Conservation (phyloP, 1,284 basidiomycete species). For the Afroboletus lepidellus region DNA sequence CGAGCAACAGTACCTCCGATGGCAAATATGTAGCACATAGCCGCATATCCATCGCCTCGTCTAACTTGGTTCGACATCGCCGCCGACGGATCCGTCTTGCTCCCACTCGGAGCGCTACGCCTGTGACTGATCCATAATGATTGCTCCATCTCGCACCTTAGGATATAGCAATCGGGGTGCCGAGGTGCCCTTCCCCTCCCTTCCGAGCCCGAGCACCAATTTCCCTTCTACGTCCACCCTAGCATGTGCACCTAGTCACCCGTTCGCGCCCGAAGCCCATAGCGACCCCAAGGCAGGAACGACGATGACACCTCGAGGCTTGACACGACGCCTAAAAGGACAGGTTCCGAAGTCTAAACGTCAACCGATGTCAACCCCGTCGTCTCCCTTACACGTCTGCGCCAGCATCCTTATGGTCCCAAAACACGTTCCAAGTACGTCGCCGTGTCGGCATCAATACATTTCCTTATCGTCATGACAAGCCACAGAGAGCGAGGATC, state of each 20-base stretch:
- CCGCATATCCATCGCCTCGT: slow-evolving; percentile 2
- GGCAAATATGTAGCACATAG: not conserved
- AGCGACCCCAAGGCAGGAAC: not conserved
- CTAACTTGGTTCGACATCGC: slow-evolving; percentile 7
- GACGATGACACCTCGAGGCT: slow-evolving; percentile 8
- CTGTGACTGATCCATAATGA: slow-evolving; percentile 4
- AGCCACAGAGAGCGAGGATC: slow-evolving; percentile 4
- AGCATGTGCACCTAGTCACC: slow-evolving; percentile 26
- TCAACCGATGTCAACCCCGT: slow-evolving; percentile 2
- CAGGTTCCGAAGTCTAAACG: slow-evolving; percentile 16
- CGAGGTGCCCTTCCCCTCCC: not conserved
- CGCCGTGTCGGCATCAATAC: not conserved
- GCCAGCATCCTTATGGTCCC: not conserved
- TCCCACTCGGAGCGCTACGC: not conserved
- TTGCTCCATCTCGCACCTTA: not conserved
- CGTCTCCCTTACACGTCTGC: not conserved
- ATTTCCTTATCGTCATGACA: slow-evolving; percentile 10
- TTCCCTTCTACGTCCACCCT: slow-evolving; percentile 1
- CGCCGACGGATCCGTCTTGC: slow-evolving; percentile 11
- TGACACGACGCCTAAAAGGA: not conserved
- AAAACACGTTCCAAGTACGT: slow-evolving; percentile 17
- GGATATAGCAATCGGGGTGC: not conserved
- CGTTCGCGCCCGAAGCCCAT: slow-evolving; percentile 20
- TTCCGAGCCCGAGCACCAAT: slow-evolving; percentile 7
- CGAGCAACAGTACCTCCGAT: slow-evolving; percentile 8